Conservation (phyloP, 257 asterid genomes). For the Nicotiana attenuata region DNA sequence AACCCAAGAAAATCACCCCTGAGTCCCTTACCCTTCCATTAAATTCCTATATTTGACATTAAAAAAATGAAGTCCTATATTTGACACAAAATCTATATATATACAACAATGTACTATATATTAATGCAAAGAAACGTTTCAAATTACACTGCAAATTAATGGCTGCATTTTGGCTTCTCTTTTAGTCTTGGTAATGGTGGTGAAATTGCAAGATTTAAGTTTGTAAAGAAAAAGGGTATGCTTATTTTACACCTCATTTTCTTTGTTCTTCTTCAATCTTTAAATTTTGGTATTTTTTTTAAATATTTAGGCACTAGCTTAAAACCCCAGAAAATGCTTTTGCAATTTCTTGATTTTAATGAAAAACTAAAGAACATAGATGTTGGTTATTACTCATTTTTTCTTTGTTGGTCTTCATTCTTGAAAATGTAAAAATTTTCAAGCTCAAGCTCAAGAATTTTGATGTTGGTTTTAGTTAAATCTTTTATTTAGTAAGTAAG, state of each 20-base stretch:
- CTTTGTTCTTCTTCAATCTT: not conserved
- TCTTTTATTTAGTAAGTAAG: no score
- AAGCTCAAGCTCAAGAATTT: no score
- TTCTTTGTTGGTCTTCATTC: no score
- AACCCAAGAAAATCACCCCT: no score
- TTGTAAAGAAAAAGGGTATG: conserved; percentile 10
- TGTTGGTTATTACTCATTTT: not conserved
- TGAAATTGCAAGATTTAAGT: conserved; percentile 1
- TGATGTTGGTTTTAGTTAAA: no score
- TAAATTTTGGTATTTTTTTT: not conserved
- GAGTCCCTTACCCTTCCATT: conserved; percentile 4
- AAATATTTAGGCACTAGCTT: not conserved
- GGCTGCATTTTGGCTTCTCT: conserved; percentile 13
- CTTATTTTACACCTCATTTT: not conserved
- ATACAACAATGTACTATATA: not conserved
- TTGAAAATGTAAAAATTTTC: no score
- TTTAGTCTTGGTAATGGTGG: conserved; percentile 2
- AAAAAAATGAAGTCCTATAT: not conserved
- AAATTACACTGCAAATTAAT: not conserved
- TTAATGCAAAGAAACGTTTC: not conserved
- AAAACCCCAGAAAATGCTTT: not conserved
- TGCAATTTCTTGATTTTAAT: not conserved
- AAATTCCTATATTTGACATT: not conserved
- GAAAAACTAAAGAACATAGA: not conserved
- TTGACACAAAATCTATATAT: not conserved